Conservation (phyloP, 371 early-diverging fungal genomes). For the Encephalitozoon cuniculi region DNA sequence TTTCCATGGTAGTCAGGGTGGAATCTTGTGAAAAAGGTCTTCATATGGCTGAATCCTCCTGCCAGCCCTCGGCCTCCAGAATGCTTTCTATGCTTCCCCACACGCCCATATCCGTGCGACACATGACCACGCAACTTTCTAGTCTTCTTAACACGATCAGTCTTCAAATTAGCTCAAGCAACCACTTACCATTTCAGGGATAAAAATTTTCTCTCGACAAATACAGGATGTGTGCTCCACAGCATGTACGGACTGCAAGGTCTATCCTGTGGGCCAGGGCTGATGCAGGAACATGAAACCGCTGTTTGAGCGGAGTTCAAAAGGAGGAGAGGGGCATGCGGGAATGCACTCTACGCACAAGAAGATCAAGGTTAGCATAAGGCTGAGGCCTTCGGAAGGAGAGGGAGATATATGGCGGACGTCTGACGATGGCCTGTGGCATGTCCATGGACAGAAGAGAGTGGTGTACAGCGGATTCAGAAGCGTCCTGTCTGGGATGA, state of each 20-base stretch:
- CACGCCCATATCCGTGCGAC: constrained; percentile 61
- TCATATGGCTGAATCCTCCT: constrained; percentile 98
- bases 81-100: constrained; percentile 98
- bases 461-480: background rate
- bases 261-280: background rate
- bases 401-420: background rate
- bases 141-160: constrained; percentile 43
- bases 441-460: background rate
- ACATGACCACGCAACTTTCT: constrained; percentile 61
- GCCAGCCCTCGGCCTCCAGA: constrained; percentile 98
- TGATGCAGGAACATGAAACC: background rate
- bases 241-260: background rate
- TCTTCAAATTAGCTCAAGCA: constrained; percentile 18
- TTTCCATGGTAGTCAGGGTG: constrained; percentile 99
- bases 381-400: background rate
- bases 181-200: constrained; percentile 38
- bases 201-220: constrained; percentile 26
- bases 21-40: constrained; percentile 98
- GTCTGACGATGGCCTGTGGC: background rate
- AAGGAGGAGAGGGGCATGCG: background rate
- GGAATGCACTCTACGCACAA: background rate
- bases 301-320: background rate
- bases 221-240: background rate
- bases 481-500: background rate
- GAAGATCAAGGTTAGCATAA: constrained; percentile 17